Evolutionary conservation across 495 filamentous ascomycete species (phyloP), one percentile per base, ranked within the genome.

Genomic region (Annulohypoxylon nitens): DNA sequence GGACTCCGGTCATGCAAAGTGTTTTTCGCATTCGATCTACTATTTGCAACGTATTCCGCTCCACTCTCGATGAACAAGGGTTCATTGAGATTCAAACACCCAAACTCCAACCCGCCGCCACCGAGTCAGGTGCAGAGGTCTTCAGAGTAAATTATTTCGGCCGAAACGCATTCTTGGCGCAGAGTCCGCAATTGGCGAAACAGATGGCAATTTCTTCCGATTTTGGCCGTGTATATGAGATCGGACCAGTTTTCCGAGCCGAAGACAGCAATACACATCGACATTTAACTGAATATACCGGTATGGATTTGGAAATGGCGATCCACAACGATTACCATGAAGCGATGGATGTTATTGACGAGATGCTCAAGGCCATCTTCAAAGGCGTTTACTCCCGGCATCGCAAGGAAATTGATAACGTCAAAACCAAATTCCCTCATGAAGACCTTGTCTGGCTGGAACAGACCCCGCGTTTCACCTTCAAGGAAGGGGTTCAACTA

Each of bases 221-320:
- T 75, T 93, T 97, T 84, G 89, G 92, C 63, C 91, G 88, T 47
- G 95, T 98, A 7, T 97, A 93, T 76, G 95, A 97, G 78, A 90
- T 97, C 73, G 95, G 93, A 5, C 91, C 95, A 5, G 95, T 98
- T n/a, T 98, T 98, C 89, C 89, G 95, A 78, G 95, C 95, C 2
- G 95, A 98, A 83, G 94, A 98, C 81, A 97, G 93, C 80, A 97
- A 98, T 78, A 98, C 95, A 0, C 95, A 97, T 77, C 90, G 95
- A 37, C 95, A 98, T 83, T 87, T 98, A 84, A 98, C 95, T 20
- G 95, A 98, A 85, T 98, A 96, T 80, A 93, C 93, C 36, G 95
- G 95, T 76, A 86, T 98, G 64, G 95, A 98, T 88, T 86, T 97
- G 60, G 95, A 98, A 79, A 98, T 97, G 93, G 89, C 90, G 36